Conservation (phyloP, 2,329 filamentous ascomycete genomes). For the Chaetomiaceae sp. region DNA sequence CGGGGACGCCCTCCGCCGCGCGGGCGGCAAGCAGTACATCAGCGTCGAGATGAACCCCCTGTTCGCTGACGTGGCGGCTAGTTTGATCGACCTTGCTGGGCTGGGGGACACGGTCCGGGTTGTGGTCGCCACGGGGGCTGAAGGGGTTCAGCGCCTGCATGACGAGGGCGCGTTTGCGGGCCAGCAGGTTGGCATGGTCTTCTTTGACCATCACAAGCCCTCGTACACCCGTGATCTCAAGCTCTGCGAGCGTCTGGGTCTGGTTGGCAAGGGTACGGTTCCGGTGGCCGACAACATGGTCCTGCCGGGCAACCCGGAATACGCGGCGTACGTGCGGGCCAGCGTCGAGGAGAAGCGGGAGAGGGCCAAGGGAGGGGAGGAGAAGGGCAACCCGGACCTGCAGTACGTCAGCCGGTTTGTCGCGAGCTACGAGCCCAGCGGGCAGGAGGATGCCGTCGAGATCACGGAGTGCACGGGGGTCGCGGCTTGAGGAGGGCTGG, state of each 20-base stretch:
- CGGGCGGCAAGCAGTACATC: slow-evolving; percentile 62
- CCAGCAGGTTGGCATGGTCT: slow-evolving; percentile 63
- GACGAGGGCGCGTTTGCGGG: slow-evolving; percentile 46
- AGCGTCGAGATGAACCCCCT: slow-evolving; percentile 70
- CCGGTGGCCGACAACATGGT: slow-evolving; percentile 68
- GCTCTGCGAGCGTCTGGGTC: slow-evolving; percentile 65
- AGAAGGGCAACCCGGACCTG: slow-evolving; percentile 57
- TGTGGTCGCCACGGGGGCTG: slow-evolving; percentile 63
- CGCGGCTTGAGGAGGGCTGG: slow-evolving; percentile 17
- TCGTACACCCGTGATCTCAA: slow-evolving; percentile 71
- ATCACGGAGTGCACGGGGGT: slow-evolving; percentile 54
- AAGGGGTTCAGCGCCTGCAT: slow-evolving; percentile 59
- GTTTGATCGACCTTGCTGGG: slow-evolving; percentile 69
- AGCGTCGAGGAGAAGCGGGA: slow-evolving; percentile 58
- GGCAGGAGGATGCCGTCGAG: slow-evolving; percentile 62
- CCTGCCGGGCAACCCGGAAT: slow-evolving; percentile 66
- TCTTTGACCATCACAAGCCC: slow-evolving; percentile 78
- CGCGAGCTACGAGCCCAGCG: slow-evolving; percentile 64
- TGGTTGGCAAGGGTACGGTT: slow-evolving; percentile 60
- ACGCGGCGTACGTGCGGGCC: slow-evolving; percentile 65
- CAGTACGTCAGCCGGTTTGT: slow-evolving; percentile 61
- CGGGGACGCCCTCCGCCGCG: slow-evolving; percentile 58
- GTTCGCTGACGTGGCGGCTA: slow-evolving; percentile 65
- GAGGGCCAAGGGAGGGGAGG: slow-evolving; percentile 32
- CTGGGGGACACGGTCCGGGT: slow-evolving; percentile 67